These are phyloP conservation scores for Erodium moschatum DNA, from an alignment of 441 rosid species.

Conservation along the genomic window DNA sequence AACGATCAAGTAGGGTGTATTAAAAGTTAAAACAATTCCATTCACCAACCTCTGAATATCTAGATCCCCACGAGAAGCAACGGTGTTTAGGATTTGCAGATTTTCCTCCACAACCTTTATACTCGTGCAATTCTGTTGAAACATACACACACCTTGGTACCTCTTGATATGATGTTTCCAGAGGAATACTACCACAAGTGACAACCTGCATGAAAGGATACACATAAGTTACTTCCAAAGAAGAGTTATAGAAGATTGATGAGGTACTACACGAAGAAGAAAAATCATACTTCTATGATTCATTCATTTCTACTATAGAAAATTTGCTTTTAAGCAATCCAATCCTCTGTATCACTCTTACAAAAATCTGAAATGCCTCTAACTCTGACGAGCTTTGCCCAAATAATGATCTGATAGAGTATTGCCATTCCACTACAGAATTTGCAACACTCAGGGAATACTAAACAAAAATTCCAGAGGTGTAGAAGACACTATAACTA, in stretches of 20 bases:
- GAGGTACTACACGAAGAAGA: neutral
- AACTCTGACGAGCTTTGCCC: too few relatives aligned
- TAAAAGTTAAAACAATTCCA: neutral
- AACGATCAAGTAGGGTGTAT: neutral
- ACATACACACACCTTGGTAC: slow-evolving; percentile 69
- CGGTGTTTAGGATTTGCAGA: slow-evolving; percentile 61
- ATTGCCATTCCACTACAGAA: neutral
- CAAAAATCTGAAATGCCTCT: neutral
- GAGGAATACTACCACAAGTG: slow-evolving; percentile 78
- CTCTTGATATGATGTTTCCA: slow-evolving; percentile 78
- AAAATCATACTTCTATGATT: neutral
- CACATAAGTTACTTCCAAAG: neutral
- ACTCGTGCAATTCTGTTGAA: slow-evolving; percentile 70
- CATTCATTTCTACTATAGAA: neutral
- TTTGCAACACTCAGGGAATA: neutral
- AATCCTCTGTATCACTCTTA: neutral
- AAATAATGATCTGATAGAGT: too few relatives aligned
- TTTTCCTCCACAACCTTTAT: slow-evolving; percentile 66
- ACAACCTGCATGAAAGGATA: slow-evolving; percentile 49
- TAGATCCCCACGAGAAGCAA: slow-evolving; percentile 78
- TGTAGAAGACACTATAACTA: too few relatives aligned
- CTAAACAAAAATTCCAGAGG: too few relatives aligned
- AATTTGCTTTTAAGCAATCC: neutral
- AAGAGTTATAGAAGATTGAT: neutral
- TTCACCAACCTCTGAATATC: slow-evolving; percentile 63